Evolutionary conservation across 1,139 yeast species (phyloP).

Genomic region (Citeromyces hawaiiensis): DNA sequence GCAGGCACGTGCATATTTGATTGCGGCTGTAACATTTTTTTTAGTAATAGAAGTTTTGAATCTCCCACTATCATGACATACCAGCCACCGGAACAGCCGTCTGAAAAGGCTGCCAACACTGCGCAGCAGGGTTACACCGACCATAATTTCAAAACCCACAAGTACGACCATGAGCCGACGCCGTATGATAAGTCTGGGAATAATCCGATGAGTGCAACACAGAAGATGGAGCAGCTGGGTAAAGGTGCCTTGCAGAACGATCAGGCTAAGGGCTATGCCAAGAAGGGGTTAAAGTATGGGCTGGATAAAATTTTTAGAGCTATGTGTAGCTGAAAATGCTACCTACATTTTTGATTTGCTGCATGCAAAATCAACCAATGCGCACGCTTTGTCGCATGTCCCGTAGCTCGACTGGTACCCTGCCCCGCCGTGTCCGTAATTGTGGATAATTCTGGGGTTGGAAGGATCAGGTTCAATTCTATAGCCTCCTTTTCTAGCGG

Average conservation of each 20-base stretch:
- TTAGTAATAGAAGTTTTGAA: background rate
- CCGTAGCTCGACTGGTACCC: slow-evolving; percentile 68
- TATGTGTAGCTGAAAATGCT: background rate
- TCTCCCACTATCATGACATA: background rate
- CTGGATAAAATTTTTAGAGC: background rate
- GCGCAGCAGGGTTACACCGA: background rate
- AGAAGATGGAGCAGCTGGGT: background rate
- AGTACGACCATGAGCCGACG: background rate
- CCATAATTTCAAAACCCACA: background rate
- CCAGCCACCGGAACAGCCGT: background rate
- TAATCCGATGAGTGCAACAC: background rate
- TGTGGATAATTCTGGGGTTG: slow-evolving; percentile 36
- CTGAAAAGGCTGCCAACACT: background rate
- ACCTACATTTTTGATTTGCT: background rate
- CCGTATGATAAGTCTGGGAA: background rate
- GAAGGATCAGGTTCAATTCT: slow-evolving; percentile 37
- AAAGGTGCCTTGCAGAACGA: background rate
- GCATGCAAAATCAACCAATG: background rate
- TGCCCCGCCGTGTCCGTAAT: slow-evolving; percentile 67
- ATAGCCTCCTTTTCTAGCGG: slow-evolving; percentile 56
- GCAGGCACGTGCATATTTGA: background rate
- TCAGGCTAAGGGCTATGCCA: background rate
- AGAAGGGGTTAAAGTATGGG: background rate
- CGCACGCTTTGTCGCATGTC: slow-evolving; percentile 33
- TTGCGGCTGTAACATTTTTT: background rate